Evolutionary conservation across 768 basidiomycete genomes (phyloP), one percentile per base, ranked within the genome.

Genomic region (Pulveroboletus sp.): DNA sequence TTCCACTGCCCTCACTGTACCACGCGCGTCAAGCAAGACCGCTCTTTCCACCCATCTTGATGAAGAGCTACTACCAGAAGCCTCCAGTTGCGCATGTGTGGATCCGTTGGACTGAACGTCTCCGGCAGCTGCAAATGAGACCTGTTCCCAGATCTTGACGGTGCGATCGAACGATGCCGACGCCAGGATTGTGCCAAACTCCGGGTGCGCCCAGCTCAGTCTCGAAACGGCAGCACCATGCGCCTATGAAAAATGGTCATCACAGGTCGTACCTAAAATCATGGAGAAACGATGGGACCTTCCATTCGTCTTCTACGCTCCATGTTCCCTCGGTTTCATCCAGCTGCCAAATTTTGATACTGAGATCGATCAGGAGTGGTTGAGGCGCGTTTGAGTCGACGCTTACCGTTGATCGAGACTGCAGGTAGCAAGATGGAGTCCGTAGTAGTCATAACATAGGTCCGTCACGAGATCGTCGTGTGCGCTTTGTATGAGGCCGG

Each of bases 91-190:
- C 17, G 46, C 24, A n/a, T 57, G 46, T 43, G 40, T n/a, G 10
- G 61, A 45, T 36, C 61, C 61, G 28, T 59, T 69, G n/a, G 57
- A 33, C 24, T 67, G 60, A 11, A 59, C 55, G 8, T 63, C 63
- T 30, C 57, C 57, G 2, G 65, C 56, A 8, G 69, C 67, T 17
- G 63, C 51, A 40, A 67, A 64, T 10, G 65, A 56, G 0, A 71
- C 72, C 67, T 89, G 81, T 63, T 94, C 90, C 93, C 93, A 97
- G 14, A 99, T 79, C 68, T 94, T 90, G 48, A 93, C 89, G 0
- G 89, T 89, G 24, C 94, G 79, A 69, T 97, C 95, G 60, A 93
- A 93, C 2, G 88, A 92, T 5, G 83, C 81, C 4, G 89, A 90
- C 0, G 92, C 92, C 48, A 98, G 74, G 46, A 96, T 80, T 2